Evolutionary conservation across 257 asterid species (phyloP).

Genomic region (Rubia yunnanensis): DNA sequence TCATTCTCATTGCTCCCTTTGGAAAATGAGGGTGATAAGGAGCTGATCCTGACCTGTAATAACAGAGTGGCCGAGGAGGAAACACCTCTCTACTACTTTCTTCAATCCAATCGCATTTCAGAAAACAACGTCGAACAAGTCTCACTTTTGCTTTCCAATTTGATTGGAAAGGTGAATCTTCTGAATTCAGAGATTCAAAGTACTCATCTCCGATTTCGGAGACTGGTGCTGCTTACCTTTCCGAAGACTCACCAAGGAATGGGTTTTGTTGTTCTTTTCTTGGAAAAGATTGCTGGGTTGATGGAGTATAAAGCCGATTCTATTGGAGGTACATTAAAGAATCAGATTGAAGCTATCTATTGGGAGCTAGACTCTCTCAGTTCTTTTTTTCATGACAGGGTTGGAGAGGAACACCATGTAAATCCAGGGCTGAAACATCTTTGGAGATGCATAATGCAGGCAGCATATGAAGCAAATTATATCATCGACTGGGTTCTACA

Average conservation of each 20-base stretch:
- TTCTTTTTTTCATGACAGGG: background rate
- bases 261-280: background rate
- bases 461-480: background rate
- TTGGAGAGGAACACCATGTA: background rate
- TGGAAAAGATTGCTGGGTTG: background rate
- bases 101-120: background rate
- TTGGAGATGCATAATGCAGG: background rate
- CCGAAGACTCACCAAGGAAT: background rate
- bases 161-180: background rate
- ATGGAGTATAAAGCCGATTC: background rate
- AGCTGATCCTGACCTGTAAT: background rate
- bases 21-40: background rate
- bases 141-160: background rate
- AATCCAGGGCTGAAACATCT: constrained; percentile 5
- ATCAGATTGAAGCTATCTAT: background rate
- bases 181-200: background rate
- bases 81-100: background rate
- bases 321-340: background rate
- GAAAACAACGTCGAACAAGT: background rate
- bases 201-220: background rate
- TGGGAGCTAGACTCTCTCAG: background rate
- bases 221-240: background rate
- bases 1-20: background rate
- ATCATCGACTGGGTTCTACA: background rate
- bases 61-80: background rate